Evolutionary conservation across 2,329 filamentous ascomycete species (phyloP), one percentile per base, ranked within the genome.

Genomic region (Xylariales sp.): DNA sequence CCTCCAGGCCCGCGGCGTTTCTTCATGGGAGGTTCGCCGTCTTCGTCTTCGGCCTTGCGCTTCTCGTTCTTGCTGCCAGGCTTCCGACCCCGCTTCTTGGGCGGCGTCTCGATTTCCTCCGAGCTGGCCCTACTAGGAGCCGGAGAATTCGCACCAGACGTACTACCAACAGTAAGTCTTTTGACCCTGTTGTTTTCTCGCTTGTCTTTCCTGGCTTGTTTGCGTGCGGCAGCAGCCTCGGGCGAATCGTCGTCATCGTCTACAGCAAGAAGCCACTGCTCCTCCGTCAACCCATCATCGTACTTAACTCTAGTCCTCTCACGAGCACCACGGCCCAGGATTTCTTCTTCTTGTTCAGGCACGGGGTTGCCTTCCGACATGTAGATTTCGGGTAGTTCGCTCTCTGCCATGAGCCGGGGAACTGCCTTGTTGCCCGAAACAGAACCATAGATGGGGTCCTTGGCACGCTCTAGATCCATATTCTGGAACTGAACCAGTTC

Each of bases 201-300:
- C 61, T 82, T 87, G 47, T 88, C 87, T 50, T 89, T 88, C 40
- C 86, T 81, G 4, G 88, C 88, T 59, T 89, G 82, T 57, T 96
- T 97, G 29, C 93, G 82, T 25, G 87, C 86, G 27, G 94, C 90
- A 2, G 93, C 93, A 40, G 88, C 90, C 60, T 97, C 93, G 21
- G 95, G 89, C 0, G 81, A 84, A 59, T 98, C 93, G 2, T 98
- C 93, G 38, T 96, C 90, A 46, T 95, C 91, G 60, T 98, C 93
- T 22, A 98, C 91, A 40, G 93, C 93, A 72, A 95, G 91, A 38
- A 97, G 78, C 93, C 93, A 98, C 64, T 98, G 94, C 69, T 98
- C 93, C 67, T 98, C 94, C 0, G 93, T 97, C 21, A 98, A 80
- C 39, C 94, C 93, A 57, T 98, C 93, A 56, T 98, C 93, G 54